phyloP scores from a whole-genome alignment of 352 stramenopile species.

The Phytophthora podocarpi region DNA sequence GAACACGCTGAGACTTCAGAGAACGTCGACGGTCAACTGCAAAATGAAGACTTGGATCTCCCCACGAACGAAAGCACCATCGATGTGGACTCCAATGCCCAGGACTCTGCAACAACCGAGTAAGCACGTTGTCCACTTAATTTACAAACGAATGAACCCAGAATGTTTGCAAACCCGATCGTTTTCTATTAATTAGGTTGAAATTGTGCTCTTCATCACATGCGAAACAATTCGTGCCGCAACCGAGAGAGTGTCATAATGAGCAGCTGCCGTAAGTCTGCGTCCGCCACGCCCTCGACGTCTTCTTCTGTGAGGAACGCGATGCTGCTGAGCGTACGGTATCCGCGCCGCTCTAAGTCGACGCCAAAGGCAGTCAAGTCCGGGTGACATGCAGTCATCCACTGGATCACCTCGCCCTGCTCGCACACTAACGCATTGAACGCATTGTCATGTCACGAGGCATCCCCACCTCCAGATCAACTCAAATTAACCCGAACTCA shows the following conservation, averaged over 20 bases:
- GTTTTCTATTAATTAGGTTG: slow-evolving; percentile 22
- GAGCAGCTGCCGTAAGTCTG: slow-evolving; percentile 50
- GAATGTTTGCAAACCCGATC: not conserved
- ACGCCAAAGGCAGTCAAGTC: slow-evolving; percentile 64
- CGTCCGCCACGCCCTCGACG: slow-evolving; percentile 41
- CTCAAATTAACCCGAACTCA: slow-evolving; percentile 20
- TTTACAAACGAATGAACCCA: slow-evolving; percentile 6
- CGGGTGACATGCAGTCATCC: slow-evolving; percentile 80
- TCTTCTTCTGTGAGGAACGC: slow-evolving; percentile 84
- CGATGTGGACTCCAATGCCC: not conserved
- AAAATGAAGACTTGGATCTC: not conserved
- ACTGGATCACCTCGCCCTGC: slow-evolving; percentile 83
- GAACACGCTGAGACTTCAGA: not conserved
- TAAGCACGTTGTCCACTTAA: not conserved
- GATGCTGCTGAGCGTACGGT: slow-evolving; percentile 78
- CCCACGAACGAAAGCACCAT: not conserved
- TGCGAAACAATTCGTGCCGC: slow-evolving; percentile 82
- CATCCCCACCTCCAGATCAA: not conserved
- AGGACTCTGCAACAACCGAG: not conserved
- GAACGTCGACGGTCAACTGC: not conserved
- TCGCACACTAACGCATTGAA: slow-evolving; percentile 60
- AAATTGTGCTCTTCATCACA: slow-evolving; percentile 45
- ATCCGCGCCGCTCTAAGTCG: slow-evolving; percentile 67
- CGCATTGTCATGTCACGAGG: not conserved
- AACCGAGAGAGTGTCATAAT: slow-evolving; percentile 69